phyloP scores from a whole-genome alignment of 2,329 filamentous ascomycete species.

The Sphaerulina vaccinii region DNA sequence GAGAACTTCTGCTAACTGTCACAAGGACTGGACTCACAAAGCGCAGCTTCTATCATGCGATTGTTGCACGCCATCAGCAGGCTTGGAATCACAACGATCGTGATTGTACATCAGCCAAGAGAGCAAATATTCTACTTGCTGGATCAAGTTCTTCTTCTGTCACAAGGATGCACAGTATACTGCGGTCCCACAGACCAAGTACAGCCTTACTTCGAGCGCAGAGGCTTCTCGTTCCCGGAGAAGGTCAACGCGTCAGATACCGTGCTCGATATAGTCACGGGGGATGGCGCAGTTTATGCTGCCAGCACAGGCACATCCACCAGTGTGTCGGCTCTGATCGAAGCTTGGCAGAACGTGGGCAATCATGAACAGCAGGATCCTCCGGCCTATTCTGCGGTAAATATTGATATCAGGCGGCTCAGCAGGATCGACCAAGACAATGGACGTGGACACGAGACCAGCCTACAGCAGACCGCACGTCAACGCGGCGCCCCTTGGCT shows the following conservation, averaged over 20 bases:
- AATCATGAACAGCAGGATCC: neutral
- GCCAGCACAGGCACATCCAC: constrained; percentile 39
- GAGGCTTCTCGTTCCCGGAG: constrained; percentile 52
- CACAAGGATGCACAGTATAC: constrained; percentile 57
- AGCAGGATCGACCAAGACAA: neutral
- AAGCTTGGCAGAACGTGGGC: neutral
- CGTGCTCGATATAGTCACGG: constrained; percentile 50
- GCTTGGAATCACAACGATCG: constrained; percentile 57
- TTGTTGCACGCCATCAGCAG: constrained; percentile 55
- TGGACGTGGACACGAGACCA: constrained; percentile 32
- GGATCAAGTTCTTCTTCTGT: constrained; percentile 57
- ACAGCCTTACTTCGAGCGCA: constrained; percentile 51
- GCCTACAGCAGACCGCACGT: constrained; percentile 49
- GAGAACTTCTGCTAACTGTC: neutral
- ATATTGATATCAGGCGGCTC: constrained; percentile 1
- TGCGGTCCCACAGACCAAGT: constrained; percentile 49
- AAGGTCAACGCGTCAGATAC: constrained; percentile 57
- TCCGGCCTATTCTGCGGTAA: neutral
- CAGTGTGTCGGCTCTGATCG: neutral
- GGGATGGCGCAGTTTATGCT: constrained; percentile 52
- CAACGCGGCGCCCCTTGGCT: constrained; percentile 51
- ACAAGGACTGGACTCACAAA: constrained; percentile 49
- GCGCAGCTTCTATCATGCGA: constrained; percentile 57
- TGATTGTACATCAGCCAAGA: constrained; percentile 61
- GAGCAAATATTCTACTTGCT: constrained; percentile 59